Conservation (phyloP, 2,329 filamentous ascomycete genomes). For the Hymenoscyphus scutula region DNA sequence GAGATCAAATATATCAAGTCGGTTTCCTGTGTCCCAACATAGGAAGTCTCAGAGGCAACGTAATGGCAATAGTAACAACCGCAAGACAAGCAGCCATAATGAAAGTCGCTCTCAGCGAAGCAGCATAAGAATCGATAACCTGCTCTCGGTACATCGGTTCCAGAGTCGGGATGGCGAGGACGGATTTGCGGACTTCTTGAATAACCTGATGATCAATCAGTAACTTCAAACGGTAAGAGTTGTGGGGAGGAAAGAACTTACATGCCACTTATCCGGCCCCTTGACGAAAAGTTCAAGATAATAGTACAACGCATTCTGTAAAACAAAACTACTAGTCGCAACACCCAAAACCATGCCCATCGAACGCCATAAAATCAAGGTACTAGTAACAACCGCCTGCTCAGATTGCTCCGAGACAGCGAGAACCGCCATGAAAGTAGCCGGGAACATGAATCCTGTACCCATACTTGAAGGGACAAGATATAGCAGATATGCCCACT, state of each 20-base stretch:
- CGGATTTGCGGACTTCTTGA: conserved; percentile 49
- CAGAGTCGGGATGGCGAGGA: conserved; percentile 51
- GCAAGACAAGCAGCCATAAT: conserved; percentile 46
- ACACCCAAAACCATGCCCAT: conserved; percentile 74
- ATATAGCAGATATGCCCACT: conserved; percentile 53
- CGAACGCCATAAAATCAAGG: conserved; percentile 68
- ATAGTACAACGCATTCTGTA: conserved; percentile 66
- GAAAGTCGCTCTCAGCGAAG: conserved; percentile 47
- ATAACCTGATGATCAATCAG: conserved; percentile 42
- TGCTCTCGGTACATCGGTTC: conserved; percentile 48
- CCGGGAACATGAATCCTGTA: conserved; percentile 63
- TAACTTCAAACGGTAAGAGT: not conserved
- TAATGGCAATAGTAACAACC: conserved; percentile 45
- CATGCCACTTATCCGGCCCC: conserved; percentile 53
- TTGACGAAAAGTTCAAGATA: conserved; percentile 59
- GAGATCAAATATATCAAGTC: not conserved
- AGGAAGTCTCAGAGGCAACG: conserved; percentile 54
- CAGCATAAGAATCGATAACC: conserved; percentile 54
- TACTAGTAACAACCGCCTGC: conserved; percentile 68
- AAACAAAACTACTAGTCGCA: conserved; percentile 65
- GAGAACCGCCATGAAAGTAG: conserved; percentile 61
- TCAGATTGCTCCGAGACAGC: conserved; percentile 57
- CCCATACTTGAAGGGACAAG: conserved; percentile 57
- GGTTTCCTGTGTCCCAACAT: conserved; percentile 45
- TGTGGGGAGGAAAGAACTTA: conserved; percentile 13